Conservation (phyloP, 2,329 filamentous ascomycete species). For the Cercospora brassicicola region DNA sequence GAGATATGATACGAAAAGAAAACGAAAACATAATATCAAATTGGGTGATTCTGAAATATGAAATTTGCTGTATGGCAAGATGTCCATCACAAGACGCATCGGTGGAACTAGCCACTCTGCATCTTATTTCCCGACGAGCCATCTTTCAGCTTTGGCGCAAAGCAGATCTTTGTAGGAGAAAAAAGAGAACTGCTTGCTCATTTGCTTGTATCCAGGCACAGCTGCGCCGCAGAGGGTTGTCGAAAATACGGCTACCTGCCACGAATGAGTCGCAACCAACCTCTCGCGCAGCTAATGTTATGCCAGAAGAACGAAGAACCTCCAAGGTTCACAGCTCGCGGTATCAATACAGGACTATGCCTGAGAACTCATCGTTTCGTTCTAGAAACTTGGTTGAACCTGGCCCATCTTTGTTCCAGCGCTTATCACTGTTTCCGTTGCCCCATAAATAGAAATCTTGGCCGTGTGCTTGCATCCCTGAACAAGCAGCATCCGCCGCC, state of each 20-base stretch:
- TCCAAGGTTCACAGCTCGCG: background rate
- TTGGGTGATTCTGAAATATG: no score
- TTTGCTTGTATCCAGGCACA: background rate
- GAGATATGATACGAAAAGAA: background rate
- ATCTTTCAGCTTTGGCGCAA: background rate
- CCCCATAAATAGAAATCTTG: background rate
- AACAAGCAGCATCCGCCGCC: background rate
- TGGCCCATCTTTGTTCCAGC: background rate
- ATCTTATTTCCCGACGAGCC: background rate
- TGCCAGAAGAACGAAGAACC: no score
- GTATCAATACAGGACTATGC: background rate
- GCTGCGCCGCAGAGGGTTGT: background rate
- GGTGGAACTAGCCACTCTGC: background rate
- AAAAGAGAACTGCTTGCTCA: background rate
- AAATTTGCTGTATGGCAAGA: no score
- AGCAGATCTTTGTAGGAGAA: background rate
- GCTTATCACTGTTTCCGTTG: background rate
- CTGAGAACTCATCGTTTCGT: background rate
- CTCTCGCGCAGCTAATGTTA: no score
- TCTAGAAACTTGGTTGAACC: background rate
- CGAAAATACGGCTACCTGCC: background rate
- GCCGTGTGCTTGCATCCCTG: background rate
- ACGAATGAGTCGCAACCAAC: no score
- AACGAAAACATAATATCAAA: no score
- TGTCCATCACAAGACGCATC: background rate